Conservation (phyloP, 345 rosid species). For the Acer saccharum region DNA sequence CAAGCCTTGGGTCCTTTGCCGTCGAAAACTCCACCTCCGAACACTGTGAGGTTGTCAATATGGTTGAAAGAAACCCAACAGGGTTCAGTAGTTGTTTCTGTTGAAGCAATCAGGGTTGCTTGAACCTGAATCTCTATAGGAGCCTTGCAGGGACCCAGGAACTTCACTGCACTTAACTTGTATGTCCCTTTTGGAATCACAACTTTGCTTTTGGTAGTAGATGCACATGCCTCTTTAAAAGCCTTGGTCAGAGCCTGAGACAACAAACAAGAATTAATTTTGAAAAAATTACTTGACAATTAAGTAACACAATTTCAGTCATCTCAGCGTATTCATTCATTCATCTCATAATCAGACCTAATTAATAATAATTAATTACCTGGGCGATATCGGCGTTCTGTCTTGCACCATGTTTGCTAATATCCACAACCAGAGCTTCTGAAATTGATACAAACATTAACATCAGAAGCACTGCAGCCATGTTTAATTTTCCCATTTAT, state of each 20-base stretch:
- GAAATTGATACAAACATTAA: constrained; percentile 6
- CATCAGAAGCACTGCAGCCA: neutral
- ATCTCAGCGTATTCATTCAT: neutral
- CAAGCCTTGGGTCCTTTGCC: constrained; percentile 60
- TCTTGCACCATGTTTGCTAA: constrained; percentile 30
- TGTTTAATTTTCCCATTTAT: neutral
- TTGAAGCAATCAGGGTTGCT: constrained; percentile 50
- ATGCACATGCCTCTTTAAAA: constrained; percentile 53
- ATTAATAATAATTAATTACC: constrained; percentile 9
- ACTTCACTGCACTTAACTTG: constrained; percentile 18
- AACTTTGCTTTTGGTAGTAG: constrained; percentile 34
- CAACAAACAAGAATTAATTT: too few relatives aligned
- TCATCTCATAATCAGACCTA: neutral
- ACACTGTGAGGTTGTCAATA: constrained; percentile 37
- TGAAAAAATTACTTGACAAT: too few relatives aligned
- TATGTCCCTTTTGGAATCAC: constrained; percentile 48
- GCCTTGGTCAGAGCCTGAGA: constrained; percentile 32
- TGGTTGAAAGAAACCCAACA: constrained; percentile 50
- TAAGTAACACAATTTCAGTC: too few relatives aligned
- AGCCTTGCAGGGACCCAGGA: constrained; percentile 59
- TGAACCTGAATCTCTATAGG: constrained; percentile 28
- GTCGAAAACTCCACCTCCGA: constrained; percentile 62
- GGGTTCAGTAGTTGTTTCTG: constrained; percentile 28
- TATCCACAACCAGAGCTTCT: constrained; percentile 14
- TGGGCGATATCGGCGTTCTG: constrained; percentile 13